A percentile compares a stretch with the other conserved stretches of the same genome.
These are phyloP conservation scores for Primulina tabacum DNA, from an alignment of 257 asterid species.

Conservation along the genomic window DNA sequence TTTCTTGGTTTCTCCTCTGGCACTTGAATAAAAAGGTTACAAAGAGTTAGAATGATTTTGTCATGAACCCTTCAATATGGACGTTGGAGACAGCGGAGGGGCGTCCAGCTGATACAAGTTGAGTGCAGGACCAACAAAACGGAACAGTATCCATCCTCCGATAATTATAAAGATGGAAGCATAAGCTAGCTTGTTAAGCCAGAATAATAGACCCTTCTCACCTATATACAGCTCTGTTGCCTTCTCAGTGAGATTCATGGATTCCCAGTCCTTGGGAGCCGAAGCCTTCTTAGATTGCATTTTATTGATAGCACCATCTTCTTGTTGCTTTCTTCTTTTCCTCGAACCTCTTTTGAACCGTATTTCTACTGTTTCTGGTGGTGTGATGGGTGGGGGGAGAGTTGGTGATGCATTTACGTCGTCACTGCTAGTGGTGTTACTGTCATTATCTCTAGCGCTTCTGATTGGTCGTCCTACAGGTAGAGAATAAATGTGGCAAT, in stretches of 20 bases:
- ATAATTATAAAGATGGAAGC: conserved; percentile 80
- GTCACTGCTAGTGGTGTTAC: conserved; percentile 28
- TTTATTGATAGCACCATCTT: conserved; percentile 25
- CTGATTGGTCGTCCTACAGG: conserved; percentile 27
- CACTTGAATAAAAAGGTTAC: not conserved
- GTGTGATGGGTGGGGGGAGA: conserved; percentile 38
- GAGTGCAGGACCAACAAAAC: conserved; percentile 78
- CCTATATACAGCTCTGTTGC: conserved; percentile 72
- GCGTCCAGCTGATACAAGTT: conserved; percentile 79
- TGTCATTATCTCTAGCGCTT: conserved; percentile 36
- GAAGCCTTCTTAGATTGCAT: conserved; percentile 23
- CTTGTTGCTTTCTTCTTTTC: conserved; percentile 38
- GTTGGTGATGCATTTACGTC: conserved; percentile 36
- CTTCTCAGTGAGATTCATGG: conserved; percentile 68
- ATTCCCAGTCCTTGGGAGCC: conserved; percentile 70
- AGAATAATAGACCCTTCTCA: conserved; percentile 67
- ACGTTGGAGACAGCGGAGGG: conserved; percentile 63
- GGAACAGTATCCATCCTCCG: conserved; percentile 84
- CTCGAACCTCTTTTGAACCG: conserved; percentile 73
- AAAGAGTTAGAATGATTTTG: not conserved
- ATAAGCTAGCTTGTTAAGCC: conserved; percentile 91
- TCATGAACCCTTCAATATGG: conserved; percentile 50
- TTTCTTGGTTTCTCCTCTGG: not conserved
- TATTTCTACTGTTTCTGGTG: conserved; percentile 52
- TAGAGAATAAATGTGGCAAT: conserved; percentile 21